Evolutionary conservation across 306 rosid species (phyloP), one percentile per base, ranked within the genome.

Genomic region (Prosopis cineraria): DNA sequence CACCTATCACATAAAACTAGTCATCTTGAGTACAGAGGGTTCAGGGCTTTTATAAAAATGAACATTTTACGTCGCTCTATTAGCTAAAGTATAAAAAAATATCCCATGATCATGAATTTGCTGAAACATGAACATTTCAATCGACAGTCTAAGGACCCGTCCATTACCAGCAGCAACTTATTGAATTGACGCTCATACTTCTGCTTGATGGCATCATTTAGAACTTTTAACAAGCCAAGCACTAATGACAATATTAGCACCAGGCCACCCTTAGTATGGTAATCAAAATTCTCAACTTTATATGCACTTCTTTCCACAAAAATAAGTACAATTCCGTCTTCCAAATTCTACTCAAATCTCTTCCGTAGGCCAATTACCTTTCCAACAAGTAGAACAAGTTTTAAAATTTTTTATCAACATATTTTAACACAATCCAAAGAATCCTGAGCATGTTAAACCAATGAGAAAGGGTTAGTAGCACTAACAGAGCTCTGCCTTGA

Each of bases 401-500:
- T 41, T 3, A 9, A 45, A 72, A 7, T 39, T 53, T 64, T 5
- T 41, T 36, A 55, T 56, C 0, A 48, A 50, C 44, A 53, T 68
- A 33, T 78, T 6, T 45, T 27, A 24, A 60, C 29, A 45, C 24
- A 33, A 14, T 10, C 14, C 37, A 16, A 70, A 30, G 13, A 74
- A 68, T 30, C 73, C 50, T 52, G 65, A 27, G 65, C 17, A 58
- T 1, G 65, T 1, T 25, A 25, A 27, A 58, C 10, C 65, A 58
- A 2, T 8, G 41, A 31, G 5, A 29, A 63, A 29, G 59, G 39
- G 20, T 20, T 14, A 24, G 47, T 40, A 39, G 47, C 22, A 73
- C 41, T 67, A 12, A 68, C 44, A 76, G 68, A 71, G 76, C 75
- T 50, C 52, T 29, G 17, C 76, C 59, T 63, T 47, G 40, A 69